Evolutionary conservation across 169 alveolate genomes (phyloP), one percentile per base, ranked within the genome.

Genomic region (Condylostoma magnum): DNA sequence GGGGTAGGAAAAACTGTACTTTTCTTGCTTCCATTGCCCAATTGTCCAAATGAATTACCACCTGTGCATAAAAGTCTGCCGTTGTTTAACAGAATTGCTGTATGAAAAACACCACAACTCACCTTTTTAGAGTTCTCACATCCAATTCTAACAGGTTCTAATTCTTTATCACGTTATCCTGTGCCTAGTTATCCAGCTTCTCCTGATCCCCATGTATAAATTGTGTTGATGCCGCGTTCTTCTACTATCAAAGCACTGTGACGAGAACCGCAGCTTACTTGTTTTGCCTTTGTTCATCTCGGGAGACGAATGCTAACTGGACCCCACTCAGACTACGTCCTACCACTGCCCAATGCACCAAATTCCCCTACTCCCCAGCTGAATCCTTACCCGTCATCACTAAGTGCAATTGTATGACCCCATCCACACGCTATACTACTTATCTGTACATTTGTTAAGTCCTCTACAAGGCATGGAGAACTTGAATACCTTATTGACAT

Each of bases 111-210:
- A 4, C 82, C 82, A 63, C 82, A 74, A 5, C 70, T 20, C 31
- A 66, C 82, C 50, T 63, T 47, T 2, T 15, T 15, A n/a, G 60
- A 6, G 10, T 27, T n/a, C 34, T 58, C 73, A 44, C 41, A n/a
- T 12, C 47, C 47, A 25, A 66, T 46, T 66, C 31, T 46, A 8
- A 38, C 30, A 46, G 48, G 44, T 22, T 36, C n/a, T 12, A 46
- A 15, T 44, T 73, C 66, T 10, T 31, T 47, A 63, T 74, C 75
- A 20, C 69, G 12, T 25, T 22, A 18, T 31, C 71, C 58, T 27
- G 73, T 51, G 4, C 91, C 91, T n/a, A 84, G 44, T 50, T 84
- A 58, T 28, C 91, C 91, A 2, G 76, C 57, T 25, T 80, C 79
- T n/a, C 72, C 69, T 2, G 65, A 56, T 25, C 87, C 84, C 36